phyloP scores from a whole-genome alignment of 768 basidiomycete genomes.

The Leccinum longicurvipes region DNA sequence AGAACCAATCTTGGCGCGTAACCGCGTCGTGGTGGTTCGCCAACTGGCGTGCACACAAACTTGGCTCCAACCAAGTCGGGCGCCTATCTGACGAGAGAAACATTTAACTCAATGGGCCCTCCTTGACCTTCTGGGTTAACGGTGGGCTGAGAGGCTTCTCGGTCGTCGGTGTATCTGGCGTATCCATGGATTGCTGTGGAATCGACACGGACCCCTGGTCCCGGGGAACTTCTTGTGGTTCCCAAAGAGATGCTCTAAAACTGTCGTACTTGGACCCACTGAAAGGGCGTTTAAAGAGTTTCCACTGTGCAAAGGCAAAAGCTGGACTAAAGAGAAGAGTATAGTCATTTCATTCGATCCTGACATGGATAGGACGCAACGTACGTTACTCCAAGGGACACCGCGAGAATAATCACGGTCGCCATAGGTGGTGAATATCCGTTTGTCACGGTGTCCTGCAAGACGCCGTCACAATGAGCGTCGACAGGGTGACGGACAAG shows the following conservation, averaged over 20 bases:
- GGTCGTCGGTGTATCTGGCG: constrained; percentile 16
- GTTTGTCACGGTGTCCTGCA: constrained; percentile 44
- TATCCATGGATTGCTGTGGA: constrained; percentile 10
- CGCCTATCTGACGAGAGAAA: neutral
- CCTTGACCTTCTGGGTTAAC: neutral
- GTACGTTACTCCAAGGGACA: constrained; percentile 55
- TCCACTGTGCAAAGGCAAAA: constrained; percentile 53
- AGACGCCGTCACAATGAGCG: neutral
- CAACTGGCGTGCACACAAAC: constrained; percentile 5
- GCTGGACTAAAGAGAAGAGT: constrained; percentile 38
- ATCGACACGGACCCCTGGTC: constrained; percentile 18
- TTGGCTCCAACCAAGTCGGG: neutral
- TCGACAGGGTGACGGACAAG: neutral
- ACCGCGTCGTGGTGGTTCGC: constrained; percentile 6
- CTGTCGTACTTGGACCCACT: constrained; percentile 27
- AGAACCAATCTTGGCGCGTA: constrained; percentile 8
- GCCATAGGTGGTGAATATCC: constrained; percentile 50
- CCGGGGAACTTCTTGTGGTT: constrained; percentile 19
- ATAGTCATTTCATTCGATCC: neutral
- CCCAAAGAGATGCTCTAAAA: constrained; percentile 23
- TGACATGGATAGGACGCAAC: constrained; percentile 21
- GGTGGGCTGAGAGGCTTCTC: constrained; percentile 15
- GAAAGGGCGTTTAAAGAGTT: constrained; percentile 50
- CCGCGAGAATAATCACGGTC: constrained; percentile 49
- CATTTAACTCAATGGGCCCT: constrained; percentile 1